A percentile compares a stretch with the other conserved stretches of the same genome.
phyloP scores from a whole-genome alignment of 176 grass and related monocot genomes.

The Avena eriantha region DNA sequence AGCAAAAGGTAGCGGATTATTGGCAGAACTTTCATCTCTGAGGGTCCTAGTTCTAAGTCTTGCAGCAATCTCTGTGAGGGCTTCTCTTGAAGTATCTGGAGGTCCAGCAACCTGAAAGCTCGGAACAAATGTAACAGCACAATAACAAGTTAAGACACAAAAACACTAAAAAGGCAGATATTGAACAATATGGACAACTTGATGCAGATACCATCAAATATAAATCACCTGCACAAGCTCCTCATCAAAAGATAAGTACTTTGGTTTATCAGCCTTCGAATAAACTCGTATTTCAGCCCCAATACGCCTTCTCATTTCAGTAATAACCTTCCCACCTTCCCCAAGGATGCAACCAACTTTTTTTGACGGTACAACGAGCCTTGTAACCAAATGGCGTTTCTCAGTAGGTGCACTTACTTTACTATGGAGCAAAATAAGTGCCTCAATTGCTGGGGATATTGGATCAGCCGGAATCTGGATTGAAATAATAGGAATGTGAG shows the following conservation, averaged over 20 bases:
- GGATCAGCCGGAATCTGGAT: constrained; percentile 73
- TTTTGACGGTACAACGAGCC: constrained; percentile 91
- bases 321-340: constrained; percentile 91
- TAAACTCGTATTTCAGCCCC: constrained; percentile 92
- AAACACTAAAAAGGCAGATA: constrained; percentile 5
- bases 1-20: constrained; percentile 47
- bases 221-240: constrained; percentile 93
- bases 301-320: constrained; percentile 92
- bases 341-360: constrained; percentile 96
- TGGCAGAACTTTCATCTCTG: constrained; percentile 50
- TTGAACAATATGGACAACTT: constrained; percentile 36
- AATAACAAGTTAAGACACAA: constrained; percentile 47
- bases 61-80: constrained; percentile 71
- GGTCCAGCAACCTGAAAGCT: constrained; percentile 69
- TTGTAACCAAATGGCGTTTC: constrained; percentile 66
- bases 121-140: constrained; percentile 49
- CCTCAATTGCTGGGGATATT: constrained; percentile 87
- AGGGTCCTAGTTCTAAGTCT: constrained; percentile 82
- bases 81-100: constrained; percentile 60
- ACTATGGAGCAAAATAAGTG: constrained; percentile 81
- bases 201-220: constrained; percentile 38
- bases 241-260: constrained; percentile 81
- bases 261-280: constrained; percentile 86
- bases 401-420: constrained; percentile 76
- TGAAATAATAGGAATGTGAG: constrained; percentile 40